Evolutionary conservation across 2,329 filamentous ascomycete genomes (phyloP).

Genomic region (Ophiostoma pallidulum): DNA sequence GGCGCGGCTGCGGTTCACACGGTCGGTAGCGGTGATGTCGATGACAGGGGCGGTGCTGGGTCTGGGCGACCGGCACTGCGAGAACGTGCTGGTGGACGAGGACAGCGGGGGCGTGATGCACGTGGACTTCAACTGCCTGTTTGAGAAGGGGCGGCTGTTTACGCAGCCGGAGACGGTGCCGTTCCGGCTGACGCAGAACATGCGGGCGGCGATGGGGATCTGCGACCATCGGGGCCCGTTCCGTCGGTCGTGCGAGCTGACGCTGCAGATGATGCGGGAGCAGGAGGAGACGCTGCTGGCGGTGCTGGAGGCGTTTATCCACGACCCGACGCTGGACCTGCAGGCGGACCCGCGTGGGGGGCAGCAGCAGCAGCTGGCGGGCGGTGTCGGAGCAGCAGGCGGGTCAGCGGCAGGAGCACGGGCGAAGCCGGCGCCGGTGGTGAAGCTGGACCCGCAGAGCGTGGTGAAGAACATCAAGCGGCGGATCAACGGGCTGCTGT

Average conservation of each 20-base stretch:
- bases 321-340: constrained; percentile 92
- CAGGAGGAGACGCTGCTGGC: constrained; percentile 97
- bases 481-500: constrained; percentile 76
- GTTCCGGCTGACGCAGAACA: constrained; percentile 96
- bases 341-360: constrained; percentile 32
- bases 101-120: constrained; percentile 90
- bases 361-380: constrained; percentile 34
- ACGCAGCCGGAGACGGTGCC: constrained; percentile 90
- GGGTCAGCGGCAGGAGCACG: neutral
- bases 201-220: constrained; percentile 94
- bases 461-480: constrained; percentile 82
- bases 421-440: constrained; percentile 41
- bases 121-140: constrained; percentile 98
- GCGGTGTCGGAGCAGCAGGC: neutral
- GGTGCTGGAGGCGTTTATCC: constrained; percentile 91
- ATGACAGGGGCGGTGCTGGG: constrained; percentile 95
- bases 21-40: constrained; percentile 97
- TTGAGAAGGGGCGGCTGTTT: constrained; percentile 95
- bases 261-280: constrained; percentile 71
- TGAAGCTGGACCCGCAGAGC: constrained; percentile 51
- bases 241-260: constrained; percentile 81
- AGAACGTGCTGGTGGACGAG: constrained; percentile 93
- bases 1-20: constrained; percentile 78
- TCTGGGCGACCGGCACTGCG: constrained; percentile 88
- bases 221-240: constrained; percentile 93